phyloP scores from a whole-genome alignment of 257 asterid genomes.

The Solanum tacnaense region DNA sequence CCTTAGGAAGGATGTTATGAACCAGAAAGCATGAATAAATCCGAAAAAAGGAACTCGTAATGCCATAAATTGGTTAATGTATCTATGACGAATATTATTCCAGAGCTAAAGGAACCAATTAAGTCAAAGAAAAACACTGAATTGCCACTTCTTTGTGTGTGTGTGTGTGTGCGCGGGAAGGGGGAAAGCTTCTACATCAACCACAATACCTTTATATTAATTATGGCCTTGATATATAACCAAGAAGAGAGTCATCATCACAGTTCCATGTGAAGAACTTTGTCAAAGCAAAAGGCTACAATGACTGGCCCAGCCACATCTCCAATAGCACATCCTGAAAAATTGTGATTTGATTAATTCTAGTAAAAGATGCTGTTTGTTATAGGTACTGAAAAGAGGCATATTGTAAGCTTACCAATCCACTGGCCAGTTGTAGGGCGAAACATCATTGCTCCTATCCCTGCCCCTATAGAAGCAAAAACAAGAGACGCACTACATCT shows the following conservation, averaged over 20 bases:
- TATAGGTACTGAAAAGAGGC: neutral
- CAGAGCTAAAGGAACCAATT: neutral
- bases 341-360: neutral
- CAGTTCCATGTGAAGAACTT: constrained; percentile 20
- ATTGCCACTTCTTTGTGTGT: neutral
- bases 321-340: constrained; percentile 72
- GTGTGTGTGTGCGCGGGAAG: neutral
- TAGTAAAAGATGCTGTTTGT: neutral
- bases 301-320: constrained; percentile 74
- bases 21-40: neutral
- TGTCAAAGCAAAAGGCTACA: constrained; percentile 43
- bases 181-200: neutral
- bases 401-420: constrained; percentile 45
- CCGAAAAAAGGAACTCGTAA: neutral
- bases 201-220: neutral
- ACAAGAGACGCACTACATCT: constrained; percentile 64
- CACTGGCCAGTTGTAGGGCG: constrained; percentile 89
- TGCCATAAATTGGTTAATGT: neutral
- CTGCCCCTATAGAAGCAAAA: constrained; percentile 88
- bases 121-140: neutral
- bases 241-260: constrained; percentile 6
- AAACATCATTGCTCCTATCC: constrained; percentile 52
- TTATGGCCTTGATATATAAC: neutral
- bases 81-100: neutral
- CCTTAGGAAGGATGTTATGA: neutral